Evolutionary conservation across 257 asterid species (phyloP), one percentile per base, ranked within the genome.

Genomic region (Sherardia arvensis): DNA sequence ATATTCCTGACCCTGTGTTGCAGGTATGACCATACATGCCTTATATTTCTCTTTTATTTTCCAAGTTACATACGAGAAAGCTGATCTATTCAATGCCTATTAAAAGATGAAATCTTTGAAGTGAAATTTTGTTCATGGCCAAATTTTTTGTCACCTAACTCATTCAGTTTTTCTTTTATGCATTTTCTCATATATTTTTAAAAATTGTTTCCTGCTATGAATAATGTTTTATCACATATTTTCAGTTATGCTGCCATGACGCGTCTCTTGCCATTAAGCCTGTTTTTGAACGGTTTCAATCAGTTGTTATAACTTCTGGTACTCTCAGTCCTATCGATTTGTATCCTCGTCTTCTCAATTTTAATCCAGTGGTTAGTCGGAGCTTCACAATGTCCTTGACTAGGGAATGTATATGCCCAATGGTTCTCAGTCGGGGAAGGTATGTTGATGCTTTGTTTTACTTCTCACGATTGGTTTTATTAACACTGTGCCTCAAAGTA

Each of bases 261-360:
- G 97, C 99, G 67, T 93, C 99, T 68, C 94, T 93, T 76, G 99
- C 99, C 69, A 85, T 93, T 76, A 93, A 84, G 86, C 99, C 99
- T 5, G 99, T 93, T 64, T 93, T 93, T 73, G 96, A 93, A 69
- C 85, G 99, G 66, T 90, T 93, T 72, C 97, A 93, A 55, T 93
- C 97, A 22, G 99, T 93, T 71, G 88, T 93, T 66, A 93, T 93
- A 64, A 93, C 99, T 38, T 93, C 99, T 64, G 99, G 99, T 60
- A 93, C 97, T 66, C 86, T 93, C 69, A 93, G 97, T 72, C 99
- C 99, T 64, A 93, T 93, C 80, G 97, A 93, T 84, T 94, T 93
- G 58, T 93, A 93, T 75, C 97, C 99, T 25, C 95, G 96, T 61
- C 97, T 93, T 66, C 93, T 93, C 66, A 83, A 81, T 79, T 93